phyloP scores from a whole-genome alignment of 2,329 filamentous ascomycete genomes.

The Penicillium rolfsii region DNA sequence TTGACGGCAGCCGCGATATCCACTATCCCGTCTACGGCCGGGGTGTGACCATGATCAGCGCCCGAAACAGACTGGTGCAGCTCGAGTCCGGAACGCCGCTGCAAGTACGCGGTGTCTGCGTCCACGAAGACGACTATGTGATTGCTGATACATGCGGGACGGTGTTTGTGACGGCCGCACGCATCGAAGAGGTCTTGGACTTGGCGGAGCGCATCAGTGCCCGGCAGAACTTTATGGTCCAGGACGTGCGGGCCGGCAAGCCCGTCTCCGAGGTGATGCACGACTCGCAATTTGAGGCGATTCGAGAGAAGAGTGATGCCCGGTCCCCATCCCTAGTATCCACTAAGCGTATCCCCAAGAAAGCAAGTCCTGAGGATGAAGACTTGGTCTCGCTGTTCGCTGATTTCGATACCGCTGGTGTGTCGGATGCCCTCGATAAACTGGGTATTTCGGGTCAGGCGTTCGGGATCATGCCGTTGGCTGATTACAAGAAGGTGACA shows the following conservation, averaged over 20 bases:
- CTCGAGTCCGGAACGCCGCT: constrained; percentile 35
- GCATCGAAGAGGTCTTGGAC: constrained; percentile 24
- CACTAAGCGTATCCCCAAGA: constrained; percentile 8
- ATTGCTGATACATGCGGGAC: constrained; percentile 27
- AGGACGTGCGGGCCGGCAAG: constrained; percentile 22
- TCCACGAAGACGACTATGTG: constrained; percentile 27
- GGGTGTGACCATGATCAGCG: constrained; percentile 40
- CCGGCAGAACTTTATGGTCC: constrained; percentile 25
- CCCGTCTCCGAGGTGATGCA: constrained; percentile 29
- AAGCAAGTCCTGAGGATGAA: constrained; percentile 17
- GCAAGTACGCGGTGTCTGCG: constrained; percentile 20
- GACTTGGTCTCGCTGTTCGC: constrained; percentile 24
- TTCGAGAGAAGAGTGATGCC: too few relatives aligned
- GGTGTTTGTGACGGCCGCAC: constrained; percentile 21
- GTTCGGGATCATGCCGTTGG: constrained; percentile 24
- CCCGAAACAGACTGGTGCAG: constrained; percentile 38
- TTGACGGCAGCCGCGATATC: constrained; percentile 39
- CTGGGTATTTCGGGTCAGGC: constrained; percentile 28
- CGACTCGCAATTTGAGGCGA: constrained; percentile 20
- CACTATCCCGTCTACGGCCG: constrained; percentile 41
- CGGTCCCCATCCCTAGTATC: too few relatives aligned
- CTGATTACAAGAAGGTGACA: constrained; percentile 34
- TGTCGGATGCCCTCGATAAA: constrained; percentile 30
- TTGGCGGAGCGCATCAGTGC: constrained; percentile 19
- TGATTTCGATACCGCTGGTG: constrained; percentile 22